Base-by-base conservation (phyloP, 139 green algal genomes). In the Asterochloris erici region DNA sequence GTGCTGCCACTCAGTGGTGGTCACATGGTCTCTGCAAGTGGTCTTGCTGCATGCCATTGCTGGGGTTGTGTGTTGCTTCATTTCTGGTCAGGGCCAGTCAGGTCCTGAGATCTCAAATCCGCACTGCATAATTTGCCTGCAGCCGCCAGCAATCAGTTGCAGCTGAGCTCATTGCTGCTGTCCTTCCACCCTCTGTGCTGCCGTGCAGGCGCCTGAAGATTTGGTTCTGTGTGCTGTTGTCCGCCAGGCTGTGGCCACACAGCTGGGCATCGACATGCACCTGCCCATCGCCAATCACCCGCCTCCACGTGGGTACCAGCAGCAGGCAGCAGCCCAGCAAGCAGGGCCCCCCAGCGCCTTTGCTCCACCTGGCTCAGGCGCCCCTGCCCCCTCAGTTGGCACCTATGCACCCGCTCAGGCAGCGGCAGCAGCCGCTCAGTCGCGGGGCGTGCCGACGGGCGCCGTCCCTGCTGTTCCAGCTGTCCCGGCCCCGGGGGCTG, bases 201-300 rank as follows among this genome's bases (percentile, higher is more conserved):
- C 2, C 27, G 9, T 78, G 47, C 68, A 78, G 68, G 68, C 47
- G 9, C 54, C 54, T 21, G 68, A 83, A 61, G 79, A 77, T 28
- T 14, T 77, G 79, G 68, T 78, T 6, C 68, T 77, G 54, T 73
- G 63, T 78, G 79, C 68, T 14, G 26, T 78, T 16, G 79, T 74
- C 23, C 54, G 47, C 0, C 62, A 27, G 23, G 79, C 68, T 28
- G 19, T 77, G 28, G 66, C 79, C 21, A 16, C 68, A 47, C 27
- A 29, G 12, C 17, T 74, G 23, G 47, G 79, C 16, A 23, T 78
- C 23, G 16, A 54, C 66, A n/a, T 24, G 61, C 63, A 29, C 63
- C 26, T 15, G 19, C 26, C 78, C 27, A 21, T 17, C 60, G 24
- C 24, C 76, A 38, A 14, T 23, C 14, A 12, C 76, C 12, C 38